Evolutionary conservation across 2,329 filamentous ascomycete genomes (phyloP), one percentile per base, ranked within the genome.

Genomic region (Bipolaris sorokiniana): DNA sequence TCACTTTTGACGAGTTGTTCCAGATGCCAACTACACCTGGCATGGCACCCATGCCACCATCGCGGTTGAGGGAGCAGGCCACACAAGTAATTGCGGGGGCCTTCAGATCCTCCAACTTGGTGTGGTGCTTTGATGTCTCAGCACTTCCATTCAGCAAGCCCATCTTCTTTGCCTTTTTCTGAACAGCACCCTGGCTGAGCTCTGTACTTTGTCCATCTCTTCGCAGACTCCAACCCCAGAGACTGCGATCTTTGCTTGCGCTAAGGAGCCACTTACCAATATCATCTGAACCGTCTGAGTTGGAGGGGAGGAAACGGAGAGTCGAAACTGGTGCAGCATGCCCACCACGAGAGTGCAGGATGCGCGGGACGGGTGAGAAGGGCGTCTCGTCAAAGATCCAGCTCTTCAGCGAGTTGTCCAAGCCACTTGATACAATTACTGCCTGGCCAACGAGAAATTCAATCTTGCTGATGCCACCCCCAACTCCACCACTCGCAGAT

Each of bases 381-480:
- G 94, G 93, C 0, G 88, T 89, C 74, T 96, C 89, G 70, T 98
- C 94, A 67, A 97, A 97, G 59, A 98, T 95, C 94, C 94, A 97
- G 5, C 92, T 93, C 74, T 94, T 96, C 57, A 99, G 80, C 9
- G 93, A 91, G 77, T 99, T 99, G 75, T 99, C 95, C 46, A 90
- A 83, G 4, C 95, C 96, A 63, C 92, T 95, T 9, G 92, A 97
- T 26, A 98, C 82, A 40, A 99, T 85, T 2, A 98, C 89, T 5
- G 92, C 90, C 74, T 99, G 96, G 0, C 93, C 94, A 15, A 88
- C 81, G 10, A 99, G 82, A 68, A 99, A 99, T 68, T 97, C 91
- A 18, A 96, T 81, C 71, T 90, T 93, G 79, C 88, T 96, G 45
- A 97, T 86, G 3, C 93, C 94, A 26, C 91, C 90, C 13, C 86